These are phyloP conservation scores for Dichomitus squalens DNA, from an alignment of 1,284 basidiomycete species.

Conservation along the genomic window DNA sequence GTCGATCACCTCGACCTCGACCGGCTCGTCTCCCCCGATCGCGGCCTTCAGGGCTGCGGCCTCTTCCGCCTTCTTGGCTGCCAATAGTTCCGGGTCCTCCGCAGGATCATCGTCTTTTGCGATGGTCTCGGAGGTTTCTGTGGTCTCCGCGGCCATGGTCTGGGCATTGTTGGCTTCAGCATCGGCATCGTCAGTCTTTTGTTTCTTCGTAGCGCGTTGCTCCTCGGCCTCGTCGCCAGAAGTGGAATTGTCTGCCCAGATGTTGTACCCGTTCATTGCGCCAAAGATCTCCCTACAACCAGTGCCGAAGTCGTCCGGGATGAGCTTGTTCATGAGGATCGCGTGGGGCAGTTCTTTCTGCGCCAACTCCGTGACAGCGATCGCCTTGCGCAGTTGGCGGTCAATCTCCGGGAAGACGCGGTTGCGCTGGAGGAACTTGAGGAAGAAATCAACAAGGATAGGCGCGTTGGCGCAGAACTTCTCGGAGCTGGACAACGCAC, in stretches of 20 bases:
- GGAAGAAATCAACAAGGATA: conserved; percentile 60
- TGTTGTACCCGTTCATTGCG: conserved; percentile 11
- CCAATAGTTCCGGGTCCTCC: no score
- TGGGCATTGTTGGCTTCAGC: background rate
- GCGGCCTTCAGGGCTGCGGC: conserved; percentile 16
- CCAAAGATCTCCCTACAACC: conserved; percentile 53
- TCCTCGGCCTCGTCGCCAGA: conserved; percentile 6
- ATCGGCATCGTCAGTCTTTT: conserved; percentile 21
- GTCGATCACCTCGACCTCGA: conserved; percentile 23
- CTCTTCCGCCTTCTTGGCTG: background rate
- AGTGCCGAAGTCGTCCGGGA: conserved; percentile 57
- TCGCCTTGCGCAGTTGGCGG: conserved; percentile 48
- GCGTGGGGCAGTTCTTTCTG: conserved; percentile 59
- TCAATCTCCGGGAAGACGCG: conserved; percentile 53
- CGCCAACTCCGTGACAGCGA: conserved; percentile 51
- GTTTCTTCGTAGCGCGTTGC: conserved; percentile 28
- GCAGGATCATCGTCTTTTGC: no score
- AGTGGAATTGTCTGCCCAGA: background rate
- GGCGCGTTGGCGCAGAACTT: conserved; percentile 44
- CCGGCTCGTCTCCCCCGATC: conserved; percentile 19
- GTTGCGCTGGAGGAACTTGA: conserved; percentile 62
- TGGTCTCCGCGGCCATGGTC: background rate
- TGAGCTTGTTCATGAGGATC: conserved; percentile 48
- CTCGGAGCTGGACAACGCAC: conserved; percentile 35
- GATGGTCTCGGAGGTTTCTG: background rate